Conservation (phyloP, 2,329 filamentous ascomycete genomes). For the Aureobasidium sp. region DNA sequence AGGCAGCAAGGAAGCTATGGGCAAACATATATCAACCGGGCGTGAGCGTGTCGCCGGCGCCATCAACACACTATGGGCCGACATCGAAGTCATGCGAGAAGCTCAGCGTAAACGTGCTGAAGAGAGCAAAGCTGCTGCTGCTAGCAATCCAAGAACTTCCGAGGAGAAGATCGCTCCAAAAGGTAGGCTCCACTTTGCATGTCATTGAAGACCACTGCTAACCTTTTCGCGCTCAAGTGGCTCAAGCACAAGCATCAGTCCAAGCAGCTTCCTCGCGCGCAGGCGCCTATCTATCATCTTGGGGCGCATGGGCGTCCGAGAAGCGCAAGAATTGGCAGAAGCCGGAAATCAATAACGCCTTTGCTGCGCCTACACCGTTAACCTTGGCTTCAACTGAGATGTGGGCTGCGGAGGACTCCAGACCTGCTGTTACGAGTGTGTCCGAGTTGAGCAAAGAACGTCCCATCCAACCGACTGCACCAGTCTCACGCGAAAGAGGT, state of each 20-base stretch:
- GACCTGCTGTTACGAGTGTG: neutral
- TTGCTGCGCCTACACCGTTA: neutral
- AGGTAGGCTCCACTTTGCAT: neutral
- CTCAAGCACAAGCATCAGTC: conserved; percentile 48
- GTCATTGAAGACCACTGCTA: neutral
- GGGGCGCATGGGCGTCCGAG: conserved; percentile 62
- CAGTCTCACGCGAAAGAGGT: neutral
- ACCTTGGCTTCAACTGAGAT: neutral
- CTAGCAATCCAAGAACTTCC: conserved; percentile 13
- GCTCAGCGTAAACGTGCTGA: conserved; percentile 59
- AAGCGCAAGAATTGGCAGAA: conserved; percentile 51
- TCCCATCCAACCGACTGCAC: neutral
- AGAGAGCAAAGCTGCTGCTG: conserved; percentile 39
- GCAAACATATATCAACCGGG: conserved; percentile 82
- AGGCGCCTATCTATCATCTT: conserved; percentile 56
- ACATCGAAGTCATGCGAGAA: conserved; percentile 77
- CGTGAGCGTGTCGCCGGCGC: conserved; percentile 81
- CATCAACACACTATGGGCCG: conserved; percentile 82
- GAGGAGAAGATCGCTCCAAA: conserved; percentile 16
- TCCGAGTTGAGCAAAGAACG: neutral
- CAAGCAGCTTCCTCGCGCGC: conserved; percentile 49
- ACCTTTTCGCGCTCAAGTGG: conserved; percentile 36
- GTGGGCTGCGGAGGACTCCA: neutral
- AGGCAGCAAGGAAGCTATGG: conserved; percentile 73
- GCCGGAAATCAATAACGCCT: neutral